Conservation (phyloP, 192 early-diverging fungal genomes). For the Podila horticola region DNA sequence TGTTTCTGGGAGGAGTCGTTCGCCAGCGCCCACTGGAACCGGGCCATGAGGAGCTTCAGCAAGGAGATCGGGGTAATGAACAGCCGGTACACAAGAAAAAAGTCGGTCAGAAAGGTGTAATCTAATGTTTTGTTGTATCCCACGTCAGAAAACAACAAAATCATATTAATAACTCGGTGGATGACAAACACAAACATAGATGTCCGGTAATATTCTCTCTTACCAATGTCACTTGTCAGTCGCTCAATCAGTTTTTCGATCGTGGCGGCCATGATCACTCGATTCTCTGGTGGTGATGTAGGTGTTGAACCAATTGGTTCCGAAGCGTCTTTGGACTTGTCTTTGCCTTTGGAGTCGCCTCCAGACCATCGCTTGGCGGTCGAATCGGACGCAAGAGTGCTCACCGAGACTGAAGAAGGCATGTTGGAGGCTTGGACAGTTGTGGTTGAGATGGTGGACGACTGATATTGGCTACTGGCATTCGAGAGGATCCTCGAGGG, state of each 20-base stretch:
- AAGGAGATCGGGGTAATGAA: slow-evolving; percentile 65
- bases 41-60: slow-evolving; percentile 61
- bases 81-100: slow-evolving; percentile 69
- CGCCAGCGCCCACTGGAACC: slow-evolving; percentile 64
- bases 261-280: slow-evolving; percentile 63
- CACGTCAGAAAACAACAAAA: neutral
- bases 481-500: neutral
- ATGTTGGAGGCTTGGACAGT: neutral
- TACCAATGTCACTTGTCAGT: slow-evolving; percentile 64
- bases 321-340: slow-evolving; percentile 12
- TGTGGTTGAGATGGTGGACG: neutral
- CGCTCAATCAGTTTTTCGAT: slow-evolving; percentile 66
- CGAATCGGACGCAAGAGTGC: neutral
- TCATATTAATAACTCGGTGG: neutral
- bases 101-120: slow-evolving; percentile 69
- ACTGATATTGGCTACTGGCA: neutral
- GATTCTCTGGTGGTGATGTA: slow-evolving; percentile 2
- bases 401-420: slow-evolving; percentile 5
- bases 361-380: slow-evolving; percentile 35
- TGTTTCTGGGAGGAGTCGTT: slow-evolving; percentile 58
- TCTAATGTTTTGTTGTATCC: slow-evolving; percentile 37
- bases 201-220: neutral
- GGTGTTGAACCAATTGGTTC: neutral
- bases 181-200: neutral
- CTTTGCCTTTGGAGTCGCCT: slow-evolving; percentile 9